A percentile compares a stretch with the other conserved stretches of the same genome.
Conservation (phyloP, 2,329 filamentous ascomycete genomes). For the Stemphylium vesicarium region DNA sequence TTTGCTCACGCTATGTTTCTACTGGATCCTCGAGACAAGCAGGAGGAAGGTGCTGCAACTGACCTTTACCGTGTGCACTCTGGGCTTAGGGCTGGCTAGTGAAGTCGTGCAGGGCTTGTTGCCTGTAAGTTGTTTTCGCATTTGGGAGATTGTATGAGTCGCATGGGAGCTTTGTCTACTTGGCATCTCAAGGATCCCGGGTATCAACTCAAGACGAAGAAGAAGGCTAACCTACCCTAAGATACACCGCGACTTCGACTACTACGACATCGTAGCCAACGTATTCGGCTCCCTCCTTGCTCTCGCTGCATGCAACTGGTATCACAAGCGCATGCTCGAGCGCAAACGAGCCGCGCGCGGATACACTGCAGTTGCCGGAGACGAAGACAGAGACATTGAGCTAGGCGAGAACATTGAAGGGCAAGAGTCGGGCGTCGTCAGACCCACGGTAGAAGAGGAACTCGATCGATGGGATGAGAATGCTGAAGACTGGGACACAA, state of each 20-base stretch:
- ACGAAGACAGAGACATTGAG: slow-evolving; percentile 70
- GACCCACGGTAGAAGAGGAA: slow-evolving; percentile 71
- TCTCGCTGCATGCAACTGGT: slow-evolving; percentile 81
- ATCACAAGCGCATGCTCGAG: slow-evolving; percentile 95
- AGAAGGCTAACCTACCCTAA: slow-evolving; percentile 24
- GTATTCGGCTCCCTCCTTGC: slow-evolving; percentile 76
- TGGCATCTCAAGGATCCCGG: background rate
- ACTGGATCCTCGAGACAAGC: slow-evolving; percentile 94
- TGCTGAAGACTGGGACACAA: slow-evolving; percentile 70
- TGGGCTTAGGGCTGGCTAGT: slow-evolving; percentile 73
- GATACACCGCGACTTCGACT: slow-evolving; percentile 68
- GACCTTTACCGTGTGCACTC: slow-evolving; percentile 80
- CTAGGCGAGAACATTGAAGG: slow-evolving; percentile 66
- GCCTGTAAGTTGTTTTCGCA: slow-evolving; percentile 51
- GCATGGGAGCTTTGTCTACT: background rate
- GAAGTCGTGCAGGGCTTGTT: slow-evolving; percentile 78
- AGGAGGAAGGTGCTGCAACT: slow-evolving; percentile 84
- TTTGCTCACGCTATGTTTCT: slow-evolving; percentile 83
- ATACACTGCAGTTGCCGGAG: slow-evolving; percentile 73
- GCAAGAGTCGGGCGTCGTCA: slow-evolving; percentile 70
- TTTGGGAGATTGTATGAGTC: background rate
- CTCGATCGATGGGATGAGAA: slow-evolving; percentile 97
- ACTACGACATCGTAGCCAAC: slow-evolving; percentile 88
- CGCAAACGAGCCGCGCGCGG: slow-evolving; percentile 75
- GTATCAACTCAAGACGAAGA: too few relatives aligned